These are phyloP conservation scores for Eragrostis tef DNA, from an alignment of 202 grass and related monocot species.

Conservation along the genomic window DNA sequence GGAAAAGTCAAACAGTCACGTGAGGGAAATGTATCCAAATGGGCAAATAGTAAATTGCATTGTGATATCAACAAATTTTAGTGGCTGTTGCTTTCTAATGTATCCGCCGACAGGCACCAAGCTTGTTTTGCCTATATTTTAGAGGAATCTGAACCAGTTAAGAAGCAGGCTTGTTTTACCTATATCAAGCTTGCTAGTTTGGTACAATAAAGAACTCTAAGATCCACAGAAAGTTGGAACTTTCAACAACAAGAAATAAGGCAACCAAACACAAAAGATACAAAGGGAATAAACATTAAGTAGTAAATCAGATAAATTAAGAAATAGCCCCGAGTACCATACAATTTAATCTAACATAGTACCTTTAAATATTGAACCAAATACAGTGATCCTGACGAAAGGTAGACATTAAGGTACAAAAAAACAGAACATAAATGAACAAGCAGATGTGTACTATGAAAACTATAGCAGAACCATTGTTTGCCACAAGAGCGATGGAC, in stretches of 20 bases:
- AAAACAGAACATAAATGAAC: constrained; percentile 26
- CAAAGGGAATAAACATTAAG: constrained; percentile 21
- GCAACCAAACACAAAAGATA: constrained; percentile 4
- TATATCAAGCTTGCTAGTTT: neutral
- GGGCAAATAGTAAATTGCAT: neutral
- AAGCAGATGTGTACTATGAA: neutral
- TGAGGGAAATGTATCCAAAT: neutral
- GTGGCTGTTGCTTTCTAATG: constrained; percentile 5
- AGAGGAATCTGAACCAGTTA: neutral
- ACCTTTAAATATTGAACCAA: neutral
- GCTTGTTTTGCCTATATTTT: neutral
- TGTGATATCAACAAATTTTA: neutral
- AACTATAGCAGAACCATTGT: neutral
- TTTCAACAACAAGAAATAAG: neutral
- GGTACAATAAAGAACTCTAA: neutral
- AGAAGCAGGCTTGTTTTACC: constrained; percentile 11
- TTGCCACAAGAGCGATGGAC: constrained; percentile 13
- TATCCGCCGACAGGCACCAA: neutral
- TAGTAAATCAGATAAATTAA: constrained; percentile 16
- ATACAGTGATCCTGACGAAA: constrained; percentile 1
- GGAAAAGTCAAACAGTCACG: neutral
- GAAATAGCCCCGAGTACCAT: neutral
- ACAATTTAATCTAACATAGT: constrained; percentile 28
- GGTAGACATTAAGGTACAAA: constrained; percentile 21
- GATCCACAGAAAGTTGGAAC: neutral